Conservation (phyloP, 2,329 filamentous ascomycete species). For the Aspergillus sp. region DNA sequence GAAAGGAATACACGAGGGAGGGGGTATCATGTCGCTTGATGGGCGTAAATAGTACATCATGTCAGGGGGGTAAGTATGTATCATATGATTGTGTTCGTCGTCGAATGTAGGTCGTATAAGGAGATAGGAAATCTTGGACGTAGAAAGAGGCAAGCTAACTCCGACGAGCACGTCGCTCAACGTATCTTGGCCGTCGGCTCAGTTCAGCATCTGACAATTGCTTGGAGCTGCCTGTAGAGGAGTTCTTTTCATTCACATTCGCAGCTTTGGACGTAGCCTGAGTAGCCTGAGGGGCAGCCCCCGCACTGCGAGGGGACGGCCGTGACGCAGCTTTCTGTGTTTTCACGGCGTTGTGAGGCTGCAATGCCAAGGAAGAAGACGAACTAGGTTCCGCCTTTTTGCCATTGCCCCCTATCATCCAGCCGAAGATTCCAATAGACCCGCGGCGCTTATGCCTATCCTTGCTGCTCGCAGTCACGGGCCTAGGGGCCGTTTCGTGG, state of each 20-base stretch:
- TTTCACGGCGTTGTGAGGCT: slow-evolving; percentile 2
- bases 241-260: too few relatives aligned
- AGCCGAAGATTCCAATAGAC: slow-evolving; percentile 32
- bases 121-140: too few relatives aligned
- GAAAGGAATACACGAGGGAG: not conserved
- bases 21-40: not conserved
- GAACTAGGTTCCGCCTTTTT: slow-evolving; percentile 13
- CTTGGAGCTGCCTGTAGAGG: not conserved
- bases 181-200: slow-evolving; percentile 21
- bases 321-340: slow-evolving; percentile 11
- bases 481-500: slow-evolving; percentile 2
- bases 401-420: slow-evolving; percentile 29
- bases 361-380: slow-evolving; percentile 1
- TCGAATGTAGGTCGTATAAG: not conserved
- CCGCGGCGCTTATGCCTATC: slow-evolving; percentile 29
- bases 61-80: not conserved
- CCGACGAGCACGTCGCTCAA: slow-evolving; percentile 22
- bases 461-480: slow-evolving; percentile 5
- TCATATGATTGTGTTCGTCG: not conserved
- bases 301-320: slow-evolving; percentile 10
- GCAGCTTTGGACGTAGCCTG: slow-evolving; percentile 2
- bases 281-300: not conserved
- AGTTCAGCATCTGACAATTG: slow-evolving; percentile 5
- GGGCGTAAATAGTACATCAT: not conserved
- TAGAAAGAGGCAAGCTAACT: slow-evolving; percentile 1